Evolutionary conservation across 1,284 basidiomycete species (phyloP), one percentile per base, ranked within the genome.

Genomic region (Ceratobasidium papillatum): DNA sequence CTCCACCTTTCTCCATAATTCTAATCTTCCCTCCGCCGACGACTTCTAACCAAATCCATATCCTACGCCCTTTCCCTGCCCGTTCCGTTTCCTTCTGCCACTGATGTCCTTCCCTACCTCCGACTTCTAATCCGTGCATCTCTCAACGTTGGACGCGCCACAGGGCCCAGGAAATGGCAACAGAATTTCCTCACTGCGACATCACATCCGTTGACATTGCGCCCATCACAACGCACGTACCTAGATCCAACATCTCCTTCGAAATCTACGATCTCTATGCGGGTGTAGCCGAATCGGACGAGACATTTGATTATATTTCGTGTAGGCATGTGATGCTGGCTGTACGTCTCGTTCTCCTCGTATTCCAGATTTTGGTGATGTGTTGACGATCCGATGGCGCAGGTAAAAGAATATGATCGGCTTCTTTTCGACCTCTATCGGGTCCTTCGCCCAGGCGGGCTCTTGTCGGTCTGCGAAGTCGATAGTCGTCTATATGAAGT

Each of bases 81-180:
- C 38, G 38, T 7, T 41, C 38, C 38, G 14, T 41, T n/a, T n/a
- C n/a, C n/a, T n/a, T n/a, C n/a, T n/a, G n/a, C n/a, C n/a, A n/a
- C n/a, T n/a, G n/a, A n/a, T n/a, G n/a, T n/a, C n/a, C n/a, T n/a
- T n/a, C n/a, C n/a, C n/a, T n/a, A n/a, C n/a, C n/a, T n/a, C n/a
- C n/a, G n/a, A n/a, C n/a, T n/a, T n/a, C n/a, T n/a, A n/a, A n/a
- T n/a, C n/a, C n/a, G n/a, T n/a, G n/a, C n/a, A n/a, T n/a, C n/a
- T n/a, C n/a, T n/a, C n/a, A n/a, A n/a, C n/a, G 14, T 41, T 41
- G 7, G 38, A 5, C 38, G 38, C 5, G 14, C 38, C 38, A 56
- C 25, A 72, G 69, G 69, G 69, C 69, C 17, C 56, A 72, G 14
- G 69, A 72, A 19, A 72, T 62, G 45, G 69, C 69, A 14, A 25